Evolutionary conservation across 129 eudicot genomes (phyloP).

Genomic region (Artemisia annua): DNA sequence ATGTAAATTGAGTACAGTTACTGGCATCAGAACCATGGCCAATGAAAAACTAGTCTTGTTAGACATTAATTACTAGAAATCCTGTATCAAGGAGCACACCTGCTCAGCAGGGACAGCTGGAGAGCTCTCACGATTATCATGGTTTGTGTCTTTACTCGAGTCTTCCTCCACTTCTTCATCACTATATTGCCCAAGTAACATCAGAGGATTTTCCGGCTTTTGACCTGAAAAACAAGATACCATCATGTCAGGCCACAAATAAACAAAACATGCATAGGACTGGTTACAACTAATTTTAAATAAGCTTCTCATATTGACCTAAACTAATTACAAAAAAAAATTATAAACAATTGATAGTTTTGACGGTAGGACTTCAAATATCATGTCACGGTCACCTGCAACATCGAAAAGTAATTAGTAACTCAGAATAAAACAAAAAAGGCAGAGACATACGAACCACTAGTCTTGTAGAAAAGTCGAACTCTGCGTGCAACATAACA

Average conservation of each 20-base stretch:
- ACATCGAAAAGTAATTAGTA: slow-evolving; percentile 54
- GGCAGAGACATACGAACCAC: slow-evolving; percentile 96
- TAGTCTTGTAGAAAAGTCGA: slow-evolving; percentile 53
- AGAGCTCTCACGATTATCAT: slow-evolving; percentile 32
- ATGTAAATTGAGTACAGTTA: not conserved
- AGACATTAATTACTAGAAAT: not conserved
- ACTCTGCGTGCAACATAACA: slow-evolving; percentile 62
- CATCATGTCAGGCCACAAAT: slow-evolving; percentile 35
- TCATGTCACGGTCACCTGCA: slow-evolving; percentile 58
- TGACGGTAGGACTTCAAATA: slow-evolving; percentile 22
- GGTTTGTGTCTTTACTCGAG: slow-evolving; percentile 35
- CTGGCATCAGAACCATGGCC: not conserved
- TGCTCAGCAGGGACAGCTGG: slow-evolving; percentile 39
- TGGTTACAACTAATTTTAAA: slow-evolving; percentile 22
- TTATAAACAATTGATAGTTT: slow-evolving; percentile 4
- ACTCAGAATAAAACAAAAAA: slow-evolving; percentile 48
- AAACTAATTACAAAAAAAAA: slow-evolving; percentile 15
- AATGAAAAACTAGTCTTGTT: not conserved
- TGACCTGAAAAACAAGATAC: slow-evolving; percentile 58
- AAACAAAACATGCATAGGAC: slow-evolving; percentile 14
- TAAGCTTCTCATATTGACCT: slow-evolving; percentile 21
- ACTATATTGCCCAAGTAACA: slow-evolving; percentile 88
- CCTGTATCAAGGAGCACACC: slow-evolving; percentile 42
- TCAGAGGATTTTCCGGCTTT: slow-evolving; percentile 66
- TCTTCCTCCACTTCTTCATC: slow-evolving; percentile 89